These are phyloP conservation scores for Akanthomyces muscarius DNA, from an alignment of 2,329 filamentous ascomycete genomes.

Conservation along the genomic window DNA sequence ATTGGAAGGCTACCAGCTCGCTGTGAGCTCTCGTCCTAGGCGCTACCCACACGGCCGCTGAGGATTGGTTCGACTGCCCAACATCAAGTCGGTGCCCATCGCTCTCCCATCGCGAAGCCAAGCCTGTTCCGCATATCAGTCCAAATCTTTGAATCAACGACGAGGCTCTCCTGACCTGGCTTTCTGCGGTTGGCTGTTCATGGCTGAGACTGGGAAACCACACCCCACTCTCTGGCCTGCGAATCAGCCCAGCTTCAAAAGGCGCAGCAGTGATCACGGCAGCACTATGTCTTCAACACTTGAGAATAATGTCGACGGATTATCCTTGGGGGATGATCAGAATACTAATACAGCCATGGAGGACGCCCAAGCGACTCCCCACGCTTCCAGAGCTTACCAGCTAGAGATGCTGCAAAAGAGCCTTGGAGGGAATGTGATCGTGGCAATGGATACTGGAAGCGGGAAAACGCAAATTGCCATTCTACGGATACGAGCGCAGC, in stretches of 20 bases:
- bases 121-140: neutral
- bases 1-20: neutral
- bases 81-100: neutral
- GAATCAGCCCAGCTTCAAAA: neutral
- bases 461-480: conserved; percentile 74
- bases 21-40: neutral
- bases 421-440: conserved; percentile 65
- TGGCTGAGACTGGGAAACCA: neutral
- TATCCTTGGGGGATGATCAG: neutral
- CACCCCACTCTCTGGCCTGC: neutral
- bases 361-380: conserved; percentile 22
- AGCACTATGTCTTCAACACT: neutral
- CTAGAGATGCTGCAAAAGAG: conserved; percentile 71
- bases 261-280: neutral
- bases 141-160: neutral
- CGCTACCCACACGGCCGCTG: neutral
- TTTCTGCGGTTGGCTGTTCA: neutral
- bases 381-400: conserved; percentile 62
- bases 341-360: neutral
- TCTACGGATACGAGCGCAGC: conserved; percentile 61
- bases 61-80: neutral
- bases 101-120: too few species aligned
- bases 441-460: conserved; percentile 75
- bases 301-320: neutral
- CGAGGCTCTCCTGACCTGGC: neutral